Base-by-base conservation (phyloP, 108 stramenopile genomes). In the Pseudonitzschia delicatissima region DNA sequence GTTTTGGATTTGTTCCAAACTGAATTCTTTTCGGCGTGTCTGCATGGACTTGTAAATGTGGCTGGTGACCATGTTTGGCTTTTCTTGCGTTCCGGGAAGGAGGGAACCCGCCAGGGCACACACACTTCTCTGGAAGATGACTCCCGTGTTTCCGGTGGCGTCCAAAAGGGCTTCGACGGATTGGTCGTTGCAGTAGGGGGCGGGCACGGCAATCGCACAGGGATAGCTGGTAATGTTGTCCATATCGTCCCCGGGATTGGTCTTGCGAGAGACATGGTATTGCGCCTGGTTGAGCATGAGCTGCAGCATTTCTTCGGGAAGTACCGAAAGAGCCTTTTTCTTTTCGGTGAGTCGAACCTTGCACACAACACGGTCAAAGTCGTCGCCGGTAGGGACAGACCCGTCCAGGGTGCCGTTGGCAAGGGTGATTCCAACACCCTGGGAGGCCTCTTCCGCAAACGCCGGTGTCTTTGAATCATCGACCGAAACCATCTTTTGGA, bases 321-420 rank as follows among this genome's bases (percentile, higher is more conserved):
- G 55, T 6, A 93, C 76, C 1, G 88, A 81, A 64, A 90, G 50
- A 6, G 77, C 67, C 66, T 93, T 93, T 70, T 93, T 93, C 23
- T 64, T 63, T 13, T 78, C 65, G 62, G 75, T 64, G 20, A 92
- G 62, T 45, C 74, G 72, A 18, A 93, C 66, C 57, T 87, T 87
- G 62, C 68, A 80, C 17, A 86, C 87, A 11, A 88, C 92, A 28
- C 92, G 81, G 66, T 93, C 92, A 73, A 77, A 86, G 47, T 90
- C 85, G 45, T 87, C 87, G 23, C 82, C 82, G 45, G 77, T 68
- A 25, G 73, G 69, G 4, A 72, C 49, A 4, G 86, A 67, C 48
- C 91, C 86, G 60, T 92, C 87, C 29, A 88, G 52, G 0, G 85
- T 83, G 39, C 85, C 81, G 59, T 86, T 88, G 44, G 68, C 71